Conservation (phyloP, 495 filamentous ascomycete genomes). For the Cudoniella acicularis region DNA sequence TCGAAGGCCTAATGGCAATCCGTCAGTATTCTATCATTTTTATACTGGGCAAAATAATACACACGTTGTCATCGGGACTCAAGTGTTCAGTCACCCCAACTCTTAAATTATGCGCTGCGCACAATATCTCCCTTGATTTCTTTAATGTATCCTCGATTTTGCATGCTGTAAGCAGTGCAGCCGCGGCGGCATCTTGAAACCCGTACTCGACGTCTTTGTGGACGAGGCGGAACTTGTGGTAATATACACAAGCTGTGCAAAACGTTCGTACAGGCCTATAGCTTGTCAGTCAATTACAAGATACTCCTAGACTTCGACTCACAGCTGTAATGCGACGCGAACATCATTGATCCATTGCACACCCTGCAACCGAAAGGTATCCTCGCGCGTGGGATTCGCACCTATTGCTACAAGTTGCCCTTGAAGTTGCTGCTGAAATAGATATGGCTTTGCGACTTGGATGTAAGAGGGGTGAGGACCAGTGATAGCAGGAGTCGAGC, state of each 20-base stretch:
- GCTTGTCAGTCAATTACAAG: conserved; percentile 31
- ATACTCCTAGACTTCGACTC: conserved; percentile 27
- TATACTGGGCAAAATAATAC: conserved; percentile 9
- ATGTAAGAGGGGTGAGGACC: conserved; percentile 70
- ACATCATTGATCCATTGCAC: conserved; percentile 80
- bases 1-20: conserved; percentile 86
- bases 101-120: conserved; percentile 84
- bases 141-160: conserved; percentile 98
- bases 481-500: neutral
- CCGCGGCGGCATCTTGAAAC: conserved; percentile 73
- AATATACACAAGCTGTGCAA: conserved; percentile 79
- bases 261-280: conserved; percentile 69
- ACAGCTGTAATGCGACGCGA: conserved; percentile 68
- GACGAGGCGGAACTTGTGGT: conserved; percentile 81
- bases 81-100: conserved; percentile 65
- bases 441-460: conserved; percentile 63
- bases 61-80: conserved; percentile 77
- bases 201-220: conserved; percentile 71
- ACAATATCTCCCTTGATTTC: conserved; percentile 90
- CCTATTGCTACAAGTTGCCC: conserved; percentile 52
- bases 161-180: conserved; percentile 86
- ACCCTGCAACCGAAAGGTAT: conserved; percentile 67
- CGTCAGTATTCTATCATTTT: conserved; percentile 9
- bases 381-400: conserved; percentile 59
- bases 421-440: conserved; percentile 60